Percentiles rank a stretch among this genome's conserved stretches.
These are phyloP conservation scores for Penicillium sp. DNA, from an alignment of 2,329 filamentous ascomycete genomes.

Conservation along the genomic window DNA sequence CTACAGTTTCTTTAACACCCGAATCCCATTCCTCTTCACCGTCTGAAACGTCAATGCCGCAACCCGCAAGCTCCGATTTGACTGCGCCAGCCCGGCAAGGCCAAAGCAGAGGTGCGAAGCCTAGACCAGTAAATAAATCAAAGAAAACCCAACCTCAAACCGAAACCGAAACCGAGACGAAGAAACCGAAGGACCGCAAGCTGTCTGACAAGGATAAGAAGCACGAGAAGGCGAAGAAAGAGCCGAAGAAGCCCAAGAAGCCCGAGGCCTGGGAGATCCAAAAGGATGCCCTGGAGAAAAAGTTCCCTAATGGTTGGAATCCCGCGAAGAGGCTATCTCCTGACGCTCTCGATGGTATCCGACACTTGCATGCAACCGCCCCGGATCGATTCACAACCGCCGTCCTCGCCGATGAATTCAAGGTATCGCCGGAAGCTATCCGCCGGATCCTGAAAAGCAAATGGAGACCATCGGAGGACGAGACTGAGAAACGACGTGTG, in stretches of 20 bases:
- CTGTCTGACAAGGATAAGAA: conserved; percentile 9
- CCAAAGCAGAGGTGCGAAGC: neutral
- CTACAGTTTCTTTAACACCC: neutral
- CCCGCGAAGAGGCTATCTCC: conserved; percentile 88
- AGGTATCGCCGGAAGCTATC: conserved; percentile 85
- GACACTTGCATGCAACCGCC: conserved; percentile 76
- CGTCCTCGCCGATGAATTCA: conserved; percentile 75
- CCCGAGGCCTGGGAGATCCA: conserved; percentile 72
- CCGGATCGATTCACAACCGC: conserved; percentile 76
- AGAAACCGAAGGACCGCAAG: neutral
- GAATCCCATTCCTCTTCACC: neutral
- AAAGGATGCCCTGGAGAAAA: conserved; percentile 73
- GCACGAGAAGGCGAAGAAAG: conserved; percentile 7
- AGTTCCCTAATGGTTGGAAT: conserved; percentile 79
- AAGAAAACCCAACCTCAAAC: neutral
- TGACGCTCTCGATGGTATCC: conserved; percentile 88
- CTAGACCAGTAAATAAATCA: neutral
- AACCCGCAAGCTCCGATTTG: neutral
- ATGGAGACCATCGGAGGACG: conserved; percentile 47
- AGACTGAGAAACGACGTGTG: conserved; percentile 44
- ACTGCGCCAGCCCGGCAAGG: neutral
- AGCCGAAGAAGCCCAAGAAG: conserved; percentile 32
- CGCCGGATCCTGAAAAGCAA: conserved; percentile 75
- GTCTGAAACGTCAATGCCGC: neutral
- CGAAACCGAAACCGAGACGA: neutral